A percentile compares a stretch with the other conserved stretches of the same genome.
These are phyloP conservation scores for Andrographis paniculata DNA, from an alignment of 305 asterid genomes.

Conservation along the genomic window DNA sequence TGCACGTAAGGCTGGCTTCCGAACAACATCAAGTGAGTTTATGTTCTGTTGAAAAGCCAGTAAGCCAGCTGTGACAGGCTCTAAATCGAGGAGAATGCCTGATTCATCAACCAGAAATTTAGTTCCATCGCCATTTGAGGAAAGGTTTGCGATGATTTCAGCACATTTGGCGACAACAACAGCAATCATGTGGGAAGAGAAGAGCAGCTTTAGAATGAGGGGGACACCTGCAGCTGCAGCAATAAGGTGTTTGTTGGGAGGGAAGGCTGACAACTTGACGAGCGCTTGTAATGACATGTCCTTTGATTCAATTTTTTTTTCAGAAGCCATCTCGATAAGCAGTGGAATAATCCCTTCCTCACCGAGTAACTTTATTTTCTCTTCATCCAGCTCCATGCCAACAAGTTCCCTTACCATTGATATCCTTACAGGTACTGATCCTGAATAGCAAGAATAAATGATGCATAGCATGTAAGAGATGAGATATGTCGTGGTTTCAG, in stretches of 20 bases:
- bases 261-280: conserved; percentile 31
- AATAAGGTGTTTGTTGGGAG: conserved; percentile 34
- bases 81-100: conserved; percentile 30
- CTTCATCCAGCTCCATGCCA: conserved; percentile 36
- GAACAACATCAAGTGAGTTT: conserved; percentile 27
- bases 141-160: conserved; percentile 46
- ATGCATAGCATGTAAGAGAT: too few relatives aligned
- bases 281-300: conserved; percentile 36
- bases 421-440: conserved; percentile 35
- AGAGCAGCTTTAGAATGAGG: conserved; percentile 32
- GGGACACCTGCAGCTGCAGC: conserved; percentile 41
- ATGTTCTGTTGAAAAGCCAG: conserved; percentile 45
- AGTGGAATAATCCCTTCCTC: conserved; percentile 36
- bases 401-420: conserved; percentile 40
- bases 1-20: conserved; percentile 43
- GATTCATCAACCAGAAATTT: conserved; percentile 38
- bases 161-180: conserved; percentile 33
- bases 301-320: conserved; percentile 34
- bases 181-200: conserved; percentile 28
- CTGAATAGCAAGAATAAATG: conserved; percentile 25
- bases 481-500: too few relatives aligned
- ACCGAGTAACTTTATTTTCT: conserved; percentile 36
- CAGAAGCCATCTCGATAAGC: conserved; percentile 52
- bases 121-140: conserved; percentile 40
- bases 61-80: conserved; percentile 30